Conservation (phyloP, 2,329 filamentous ascomycete genomes). For the Nothophaeocryptopus gaeumannii region DNA sequence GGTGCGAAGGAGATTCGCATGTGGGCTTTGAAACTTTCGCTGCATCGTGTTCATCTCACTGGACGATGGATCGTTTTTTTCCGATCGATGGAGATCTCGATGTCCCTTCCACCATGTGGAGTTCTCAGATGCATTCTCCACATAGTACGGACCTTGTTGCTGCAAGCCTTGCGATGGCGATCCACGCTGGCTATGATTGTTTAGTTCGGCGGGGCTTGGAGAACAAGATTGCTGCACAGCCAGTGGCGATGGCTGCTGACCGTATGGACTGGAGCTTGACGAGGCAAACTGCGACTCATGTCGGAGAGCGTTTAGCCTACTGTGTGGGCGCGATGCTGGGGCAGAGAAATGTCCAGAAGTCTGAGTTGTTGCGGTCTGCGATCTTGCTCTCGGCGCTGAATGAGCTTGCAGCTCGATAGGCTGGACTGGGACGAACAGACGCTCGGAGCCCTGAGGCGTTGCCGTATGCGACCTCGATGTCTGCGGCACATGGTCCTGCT, state of each 20-base stretch:
- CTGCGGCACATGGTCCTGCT: not conserved
- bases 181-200: not conserved
- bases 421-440: not conserved
- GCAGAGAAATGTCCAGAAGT: not conserved
- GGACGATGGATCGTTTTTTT: not conserved
- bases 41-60: not conserved
- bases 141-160: not conserved
- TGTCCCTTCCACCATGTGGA: not conserved
- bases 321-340: not conserved
- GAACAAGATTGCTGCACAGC: not conserved
- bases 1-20: not conserved
- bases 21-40: not conserved
- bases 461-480: not conserved
- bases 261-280: not conserved
- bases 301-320: not conserved
- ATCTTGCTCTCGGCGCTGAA: not conserved
- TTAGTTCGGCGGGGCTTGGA: not conserved
- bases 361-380: not conserved
- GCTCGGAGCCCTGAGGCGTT: too few species aligned
- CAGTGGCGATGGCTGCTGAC: not conserved
- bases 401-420: slow-evolving; percentile 6
- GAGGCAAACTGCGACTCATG: not conserved
- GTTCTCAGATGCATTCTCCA: not conserved
- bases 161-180: not conserved
- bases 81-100: slow-evolving; percentile 1